Base-by-base conservation (phyloP, 2,329 filamentous ascomycete genomes). In the Fusarium siculi region DNA sequence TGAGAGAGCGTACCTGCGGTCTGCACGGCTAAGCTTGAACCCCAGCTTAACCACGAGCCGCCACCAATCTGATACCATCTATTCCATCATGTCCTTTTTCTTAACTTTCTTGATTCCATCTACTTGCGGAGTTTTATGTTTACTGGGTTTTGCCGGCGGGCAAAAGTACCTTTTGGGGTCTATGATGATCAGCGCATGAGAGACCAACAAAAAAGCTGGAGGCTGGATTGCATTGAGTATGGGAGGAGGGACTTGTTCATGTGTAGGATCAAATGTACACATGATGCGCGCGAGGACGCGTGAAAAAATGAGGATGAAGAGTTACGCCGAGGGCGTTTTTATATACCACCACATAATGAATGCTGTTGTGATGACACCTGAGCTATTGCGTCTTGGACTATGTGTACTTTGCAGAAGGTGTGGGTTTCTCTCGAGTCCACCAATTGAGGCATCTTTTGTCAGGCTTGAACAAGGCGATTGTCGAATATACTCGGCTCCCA, bases 1-100 rank as follows among this genome's bases (percentile, higher is more conserved):
- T 93, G 90, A 87, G 86, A 74, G 84, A 91, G 82, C 85, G 92
- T 77, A 92, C 89, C 3, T 80, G 81, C 60, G 87, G 87, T 69
- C 81, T 87, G 61, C 87, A 89, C 77, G 76, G 76, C 56, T 57
- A 69, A 68, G 74, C 72, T 76, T 63, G 60, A 69, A 68, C 57
- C 72, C 63, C 68, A 34, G 72, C 67, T 67, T 64, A 49, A 63
- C 61, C 47, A 67, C 37, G n/a, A 42, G 50, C 14, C 52, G 66
- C 44, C 15, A 44, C 53, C 55, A 30, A 71, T 59, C 55, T 62
- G 56, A 73, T 73, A 61, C 61, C 70, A 70, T 67, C 56, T 73
- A 73, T 73, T 70, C 60, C 60, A 30, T 49, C 66, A 55, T 63
- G 60, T 70, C 46, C 16, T 36, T 56, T 72, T 68, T 53, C 46